Percentiles rank a stretch among this genome's conserved stretches.
phyloP scores from a whole-genome alignment of 441 rosid genomes.

The Adansonia grandidieri region DNA sequence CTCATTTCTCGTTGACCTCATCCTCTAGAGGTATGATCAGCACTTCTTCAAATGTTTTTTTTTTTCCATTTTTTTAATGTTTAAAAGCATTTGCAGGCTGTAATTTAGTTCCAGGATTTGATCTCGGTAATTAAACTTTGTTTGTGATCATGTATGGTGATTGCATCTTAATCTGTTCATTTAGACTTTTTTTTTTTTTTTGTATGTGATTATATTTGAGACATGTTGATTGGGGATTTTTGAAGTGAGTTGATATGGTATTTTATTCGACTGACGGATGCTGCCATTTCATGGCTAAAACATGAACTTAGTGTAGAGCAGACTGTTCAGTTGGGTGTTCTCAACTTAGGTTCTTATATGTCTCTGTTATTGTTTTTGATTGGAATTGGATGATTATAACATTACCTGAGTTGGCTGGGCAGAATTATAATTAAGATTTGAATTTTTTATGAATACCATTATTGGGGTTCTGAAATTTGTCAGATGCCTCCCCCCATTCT shows the following conservation, averaged over 20 bases:
- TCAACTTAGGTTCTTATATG: neutral
- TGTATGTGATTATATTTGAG: neutral
- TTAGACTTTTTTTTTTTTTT: neutral
- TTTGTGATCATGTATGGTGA: neutral
- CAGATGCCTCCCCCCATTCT: neutral
- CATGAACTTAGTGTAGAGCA: neutral
- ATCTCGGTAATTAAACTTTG: neutral
- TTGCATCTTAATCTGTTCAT: neutral
- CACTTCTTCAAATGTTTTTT: neutral
- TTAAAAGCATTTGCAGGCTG: neutral
- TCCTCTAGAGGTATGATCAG: neutral
- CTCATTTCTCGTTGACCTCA: neutral
- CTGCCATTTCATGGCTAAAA: neutral
- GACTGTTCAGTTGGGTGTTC: neutral
- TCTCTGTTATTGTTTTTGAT: neutral
- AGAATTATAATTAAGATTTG: neutral
- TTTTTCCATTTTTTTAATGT: neutral
- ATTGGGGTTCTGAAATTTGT: neutral
- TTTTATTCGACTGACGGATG: neutral
- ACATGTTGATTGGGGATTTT: neutral
- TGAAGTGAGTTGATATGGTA: neutral
- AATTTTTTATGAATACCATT: neutral
- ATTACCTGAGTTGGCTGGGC: neutral
- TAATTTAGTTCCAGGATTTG: neutral
- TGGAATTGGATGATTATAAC: neutral